phyloP scores from a whole-genome alignment of 139 green algal genomes.

The Coccomyxa sp. region DNA sequence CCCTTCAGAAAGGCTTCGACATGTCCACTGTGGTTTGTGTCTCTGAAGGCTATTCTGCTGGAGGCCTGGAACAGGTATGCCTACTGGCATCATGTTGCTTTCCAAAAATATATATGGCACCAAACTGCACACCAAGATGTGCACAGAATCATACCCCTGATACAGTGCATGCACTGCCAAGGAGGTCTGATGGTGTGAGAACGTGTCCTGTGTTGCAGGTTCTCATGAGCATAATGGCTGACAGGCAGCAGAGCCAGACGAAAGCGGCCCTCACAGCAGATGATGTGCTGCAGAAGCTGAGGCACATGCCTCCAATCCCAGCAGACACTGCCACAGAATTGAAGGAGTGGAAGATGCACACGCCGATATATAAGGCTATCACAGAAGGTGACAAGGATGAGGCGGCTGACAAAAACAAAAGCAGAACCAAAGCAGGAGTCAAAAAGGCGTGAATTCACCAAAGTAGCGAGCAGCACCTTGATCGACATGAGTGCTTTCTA shows the following conservation, averaged over 20 bases:
- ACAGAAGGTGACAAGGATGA: not conserved
- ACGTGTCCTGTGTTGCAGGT: not conserved
- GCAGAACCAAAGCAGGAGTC: not conserved
- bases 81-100: not conserved
- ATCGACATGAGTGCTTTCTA: no score
- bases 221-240: not conserved
- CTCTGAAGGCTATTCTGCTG: conserved; percentile 45
- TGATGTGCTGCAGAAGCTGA: not conserved
- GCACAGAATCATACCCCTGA: not conserved
- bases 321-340: not conserved
- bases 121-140: no score
- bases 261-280: not conserved
- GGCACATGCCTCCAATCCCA: not conserved
- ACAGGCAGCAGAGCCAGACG: not conserved
- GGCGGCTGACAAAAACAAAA: not conserved
- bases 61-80: conserved; percentile 32
- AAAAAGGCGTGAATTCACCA: not conserved
- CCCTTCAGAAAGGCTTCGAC: conserved; percentile 63
- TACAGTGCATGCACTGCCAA: no score
- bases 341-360: not conserved
- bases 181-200: no score
- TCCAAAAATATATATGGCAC: no score
- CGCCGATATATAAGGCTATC: not conserved
- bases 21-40: conserved; percentile 69
- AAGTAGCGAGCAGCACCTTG: no score